A percentile compares a stretch with the other conserved stretches of the same genome.
Conservation (phyloP, 495 filamentous ascomycete species). For the Gamarada debralockiae region DNA sequence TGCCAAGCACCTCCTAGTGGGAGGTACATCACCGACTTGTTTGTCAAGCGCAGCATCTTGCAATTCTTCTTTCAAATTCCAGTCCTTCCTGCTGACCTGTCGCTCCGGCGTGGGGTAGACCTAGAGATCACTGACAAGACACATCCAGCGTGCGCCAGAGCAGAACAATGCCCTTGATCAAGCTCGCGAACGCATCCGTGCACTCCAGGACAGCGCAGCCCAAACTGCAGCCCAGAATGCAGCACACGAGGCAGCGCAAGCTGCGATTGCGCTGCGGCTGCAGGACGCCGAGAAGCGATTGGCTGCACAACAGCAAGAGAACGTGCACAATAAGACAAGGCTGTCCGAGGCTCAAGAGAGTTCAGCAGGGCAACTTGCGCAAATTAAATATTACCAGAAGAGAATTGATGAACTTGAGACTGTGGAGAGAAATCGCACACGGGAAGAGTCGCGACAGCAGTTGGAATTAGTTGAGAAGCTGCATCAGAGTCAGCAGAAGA, state of each 20-base stretch:
- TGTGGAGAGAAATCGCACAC: not conserved
- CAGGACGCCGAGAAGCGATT: not conserved
- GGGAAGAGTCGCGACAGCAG: constrained; percentile 8
- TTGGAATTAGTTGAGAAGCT: constrained; percentile 11
- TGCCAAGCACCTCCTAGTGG: constrained; percentile 5
- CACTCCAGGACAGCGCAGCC: constrained; percentile 1
- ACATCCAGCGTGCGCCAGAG: not conserved
- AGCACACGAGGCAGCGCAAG: not conserved
- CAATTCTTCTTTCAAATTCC: constrained; percentile 3
- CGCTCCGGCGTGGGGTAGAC: constrained; percentile 1
- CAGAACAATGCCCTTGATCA: constrained; percentile 5
- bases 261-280: not conserved
- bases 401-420: constrained; percentile 9
- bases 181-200: not conserved
- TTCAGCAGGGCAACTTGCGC: constrained; percentile 1
- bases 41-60: constrained; percentile 11
- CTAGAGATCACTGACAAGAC: constrained; percentile 1
- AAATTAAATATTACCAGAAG: constrained; percentile 7
- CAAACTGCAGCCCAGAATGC: constrained; percentile 2
- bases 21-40: constrained; percentile 9
- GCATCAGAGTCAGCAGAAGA: constrained; percentile 8
- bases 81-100: not conserved
- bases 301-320: constrained; percentile 3
- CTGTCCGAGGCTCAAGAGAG: constrained; percentile 4
- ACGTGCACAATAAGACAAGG: not conserved